These are phyloP conservation scores for Geotrichum reessii DNA, from an alignment of 1,139 yeast genomes.

Conservation along the genomic window DNA sequence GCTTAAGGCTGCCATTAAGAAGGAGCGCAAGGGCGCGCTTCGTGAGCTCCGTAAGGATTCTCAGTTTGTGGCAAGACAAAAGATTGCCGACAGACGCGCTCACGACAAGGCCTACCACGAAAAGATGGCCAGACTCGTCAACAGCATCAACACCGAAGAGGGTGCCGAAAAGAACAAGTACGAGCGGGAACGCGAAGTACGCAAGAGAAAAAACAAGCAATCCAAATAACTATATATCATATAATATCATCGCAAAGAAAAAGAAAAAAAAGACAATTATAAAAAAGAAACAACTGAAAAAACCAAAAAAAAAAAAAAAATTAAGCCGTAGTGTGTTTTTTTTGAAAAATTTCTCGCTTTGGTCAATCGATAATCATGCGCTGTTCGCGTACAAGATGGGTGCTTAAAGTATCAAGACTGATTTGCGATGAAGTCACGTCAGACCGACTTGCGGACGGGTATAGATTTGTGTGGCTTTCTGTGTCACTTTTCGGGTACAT, in stretches of 20 bases:
- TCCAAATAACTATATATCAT: background rate
- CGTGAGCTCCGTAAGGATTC: constrained; percentile 89
- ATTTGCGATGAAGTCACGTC: background rate
- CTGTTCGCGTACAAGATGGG: background rate
- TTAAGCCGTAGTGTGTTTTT: background rate
- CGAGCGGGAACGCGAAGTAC: constrained; percentile 72
- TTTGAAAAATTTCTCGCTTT: background rate
- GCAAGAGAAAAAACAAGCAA: constrained; percentile 44
- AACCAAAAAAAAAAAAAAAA: background rate
- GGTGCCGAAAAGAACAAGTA: constrained; percentile 91
- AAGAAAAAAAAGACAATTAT: background rate
- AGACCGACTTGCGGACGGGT: background rate
- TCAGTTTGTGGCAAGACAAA: constrained; percentile 80
- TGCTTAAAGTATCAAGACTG: background rate
- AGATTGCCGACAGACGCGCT: constrained; percentile 68
- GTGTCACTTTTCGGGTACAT: background rate
- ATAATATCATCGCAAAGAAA: background rate
- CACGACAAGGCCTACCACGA: constrained; percentile 76
- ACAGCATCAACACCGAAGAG: constrained; percentile 83
- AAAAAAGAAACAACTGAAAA: background rate
- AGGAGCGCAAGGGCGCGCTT: constrained; percentile 81
- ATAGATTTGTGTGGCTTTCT: background rate
- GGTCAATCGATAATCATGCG: constrained; percentile 6
- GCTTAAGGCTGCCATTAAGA: constrained; percentile 78
- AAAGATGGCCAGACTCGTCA: constrained; percentile 81